Evolutionary conservation across 768 basidiomycete genomes (phyloP), one percentile per base, ranked within the genome.

Genomic region (Tricholoma sp.): DNA sequence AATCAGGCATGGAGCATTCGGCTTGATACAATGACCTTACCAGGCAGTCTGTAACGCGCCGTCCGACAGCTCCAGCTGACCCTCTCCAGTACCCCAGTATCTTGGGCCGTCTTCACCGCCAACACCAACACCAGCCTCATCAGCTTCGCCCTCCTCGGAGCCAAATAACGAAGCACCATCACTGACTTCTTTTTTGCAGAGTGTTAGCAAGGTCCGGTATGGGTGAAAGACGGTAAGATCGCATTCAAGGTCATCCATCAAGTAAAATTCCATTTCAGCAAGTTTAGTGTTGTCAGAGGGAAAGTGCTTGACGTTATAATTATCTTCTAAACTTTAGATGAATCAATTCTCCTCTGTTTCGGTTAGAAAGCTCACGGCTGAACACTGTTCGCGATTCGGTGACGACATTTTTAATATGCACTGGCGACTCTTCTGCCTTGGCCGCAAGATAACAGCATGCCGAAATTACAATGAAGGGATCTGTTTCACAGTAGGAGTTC

Each of bases 191-290:
- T 83, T 83, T 57, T 81, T 86, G 63, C 89, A 90, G 15, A 97
- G 75, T 1, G 88, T 77, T 41, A 89, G 74, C 20, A 98, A 81
- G 0, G 93, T 91, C 52, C 94, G 86, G 71, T 99, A 99, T 0
- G 97, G 96, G 68, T 98, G 97, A 69, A 94, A 98, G 7, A 98
- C 81, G 54, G 87, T 82, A 42, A 99, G 75, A 70, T 98, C 93
- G 65, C 96, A 98, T 69, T 97, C 94, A 28, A 98, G 81, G 67
- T 99, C 95, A 66, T 93, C 93, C 20, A 99, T 87, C 9, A 98
- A 85, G 73, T 96, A 98, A 74, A 98, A 98, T 68, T 98, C 96
- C 95, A 98, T 98, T 70, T 99, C 97, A 3, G 95, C 97, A 12
- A 99, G 76, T 66, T 93, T 94, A 10, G 88, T 82, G 64, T 95